phyloP scores from a whole-genome alignment of 2,329 filamentous ascomycete genomes.

The Bertia moriformis region DNA sequence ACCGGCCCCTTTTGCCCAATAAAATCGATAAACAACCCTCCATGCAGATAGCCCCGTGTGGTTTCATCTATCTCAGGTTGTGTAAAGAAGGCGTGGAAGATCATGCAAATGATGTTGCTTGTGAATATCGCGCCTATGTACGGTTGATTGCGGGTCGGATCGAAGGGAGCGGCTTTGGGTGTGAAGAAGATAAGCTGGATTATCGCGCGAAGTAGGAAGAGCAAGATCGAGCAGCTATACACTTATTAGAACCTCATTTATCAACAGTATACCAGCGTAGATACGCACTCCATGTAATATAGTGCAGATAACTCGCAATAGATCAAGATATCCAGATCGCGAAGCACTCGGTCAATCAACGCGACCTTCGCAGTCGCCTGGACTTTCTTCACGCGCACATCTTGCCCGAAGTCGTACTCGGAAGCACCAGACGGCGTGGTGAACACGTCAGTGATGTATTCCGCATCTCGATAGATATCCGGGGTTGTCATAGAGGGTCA shows the following conservation, averaged over 20 bases:
- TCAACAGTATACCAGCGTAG: too few relatives aligned
- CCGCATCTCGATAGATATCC: constrained; percentile 26
- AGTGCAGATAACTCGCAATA: constrained; percentile 45
- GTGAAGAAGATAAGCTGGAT: constrained; percentile 43
- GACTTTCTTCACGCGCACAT: constrained; percentile 8
- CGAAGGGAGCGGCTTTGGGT: constrained; percentile 36
- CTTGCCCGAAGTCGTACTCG: constrained; percentile 6
- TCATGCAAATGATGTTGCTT: constrained; percentile 37
- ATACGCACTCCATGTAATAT: constrained; percentile 55
- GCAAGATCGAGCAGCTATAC: constrained; percentile 38
- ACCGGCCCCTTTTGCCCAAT: constrained; percentile 44
- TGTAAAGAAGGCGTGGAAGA: constrained; percentile 37
- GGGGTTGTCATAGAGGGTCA: constrained; percentile 28
- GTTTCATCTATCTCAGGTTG: constrained; percentile 34
- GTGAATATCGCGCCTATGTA: constrained; percentile 36
- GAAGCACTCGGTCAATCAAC: constrained; percentile 37
- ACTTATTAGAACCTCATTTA: not conserved
- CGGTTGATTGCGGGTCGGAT: constrained; percentile 31
- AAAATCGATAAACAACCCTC: constrained; percentile 49
- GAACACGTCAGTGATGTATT: constrained; percentile 27
- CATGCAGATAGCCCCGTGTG: constrained; percentile 39
- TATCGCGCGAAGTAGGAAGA: constrained; percentile 35
- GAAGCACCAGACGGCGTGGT: constrained; percentile 13
- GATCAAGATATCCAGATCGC: constrained; percentile 40
- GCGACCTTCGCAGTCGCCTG: constrained; percentile 22